Conservation (phyloP, 2,329 filamentous ascomycete species). For the Scedosporium boydii region DNA sequence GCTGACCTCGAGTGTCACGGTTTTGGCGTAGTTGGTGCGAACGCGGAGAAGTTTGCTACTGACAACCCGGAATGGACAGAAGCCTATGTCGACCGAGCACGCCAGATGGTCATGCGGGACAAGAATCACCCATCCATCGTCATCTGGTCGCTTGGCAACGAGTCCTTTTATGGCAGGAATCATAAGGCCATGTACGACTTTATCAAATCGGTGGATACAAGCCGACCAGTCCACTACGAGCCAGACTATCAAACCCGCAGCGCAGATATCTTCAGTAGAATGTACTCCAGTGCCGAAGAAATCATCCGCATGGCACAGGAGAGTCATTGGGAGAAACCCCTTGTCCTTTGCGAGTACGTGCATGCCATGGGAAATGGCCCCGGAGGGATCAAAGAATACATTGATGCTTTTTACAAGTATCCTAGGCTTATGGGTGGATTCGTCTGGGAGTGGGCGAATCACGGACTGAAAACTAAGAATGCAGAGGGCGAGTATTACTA, state of each 20-base stretch:
- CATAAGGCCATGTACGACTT: slow-evolving; percentile 59
- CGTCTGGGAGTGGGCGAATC: slow-evolving; percentile 57
- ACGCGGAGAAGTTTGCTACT: slow-evolving; percentile 40
- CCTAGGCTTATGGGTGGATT: slow-evolving; percentile 48
- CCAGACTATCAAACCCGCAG: slow-evolving; percentile 47
- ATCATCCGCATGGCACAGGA: slow-evolving; percentile 29
- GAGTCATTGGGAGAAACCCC: slow-evolving; percentile 40
- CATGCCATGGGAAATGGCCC: slow-evolving; percentile 67
- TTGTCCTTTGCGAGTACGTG: slow-evolving; percentile 46
- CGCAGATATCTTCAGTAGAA: slow-evolving; percentile 54
- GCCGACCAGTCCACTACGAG: slow-evolving; percentile 57
- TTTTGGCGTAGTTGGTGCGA: slow-evolving; percentile 22
- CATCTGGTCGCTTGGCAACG: slow-evolving; percentile 65
- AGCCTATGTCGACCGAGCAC: slow-evolving; percentile 58
- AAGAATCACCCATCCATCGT: slow-evolving; percentile 55
- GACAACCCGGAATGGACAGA: slow-evolving; percentile 52
- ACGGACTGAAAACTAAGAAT: slow-evolving; percentile 35
- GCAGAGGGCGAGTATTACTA: slow-evolving; percentile 36
- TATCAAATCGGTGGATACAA: slow-evolving; percentile 46
- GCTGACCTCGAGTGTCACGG: slow-evolving; percentile 46
- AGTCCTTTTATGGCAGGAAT: slow-evolving; percentile 61
- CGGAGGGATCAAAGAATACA: slow-evolving; percentile 57
- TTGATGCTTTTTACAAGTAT: slow-evolving; percentile 52
- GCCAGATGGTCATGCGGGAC: slow-evolving; percentile 51
- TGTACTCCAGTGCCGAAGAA: slow-evolving; percentile 50